Percentiles rank a stretch among this genome's conserved stretches.
Conservation (phyloP, 176 grass and related monocot species). For the Triticum dicoccoides region DNA sequence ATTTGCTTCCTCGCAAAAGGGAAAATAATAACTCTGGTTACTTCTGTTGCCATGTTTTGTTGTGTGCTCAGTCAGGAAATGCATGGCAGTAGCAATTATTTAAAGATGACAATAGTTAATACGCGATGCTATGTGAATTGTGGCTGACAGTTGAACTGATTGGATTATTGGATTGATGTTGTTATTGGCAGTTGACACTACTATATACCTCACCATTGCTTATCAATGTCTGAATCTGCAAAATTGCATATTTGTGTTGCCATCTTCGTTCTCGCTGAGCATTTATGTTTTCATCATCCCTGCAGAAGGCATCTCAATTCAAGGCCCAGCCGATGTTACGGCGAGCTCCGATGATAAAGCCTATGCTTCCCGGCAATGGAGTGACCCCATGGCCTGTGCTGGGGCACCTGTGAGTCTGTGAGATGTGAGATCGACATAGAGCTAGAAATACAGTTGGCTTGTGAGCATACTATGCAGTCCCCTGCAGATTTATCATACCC, state of each 20-base stretch:
- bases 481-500: background rate
- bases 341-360: constrained; percentile 50
- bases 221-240: background rate
- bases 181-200: background rate
- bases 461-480: background rate
- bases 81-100: background rate
- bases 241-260: background rate
- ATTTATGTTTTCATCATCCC: background rate
- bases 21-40: background rate
- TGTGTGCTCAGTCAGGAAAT: background rate
- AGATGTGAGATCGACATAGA: constrained; percentile 20
- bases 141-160: background rate
- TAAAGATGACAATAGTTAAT: background rate
- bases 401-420: constrained; percentile 58
- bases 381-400: constrained; percentile 76
- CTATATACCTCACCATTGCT: background rate
- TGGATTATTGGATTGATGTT: background rate
- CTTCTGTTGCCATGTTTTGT: background rate
- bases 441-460: constrained; percentile 22
- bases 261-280: background rate
- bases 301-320: constrained; percentile 75
- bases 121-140: background rate
- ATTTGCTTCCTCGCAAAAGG: background rate
- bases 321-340: constrained; percentile 56
- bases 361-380: constrained; percentile 52